Conservation (phyloP, 2,329 filamentous ascomycete species). For the Talaromyces rugulosus region DNA sequence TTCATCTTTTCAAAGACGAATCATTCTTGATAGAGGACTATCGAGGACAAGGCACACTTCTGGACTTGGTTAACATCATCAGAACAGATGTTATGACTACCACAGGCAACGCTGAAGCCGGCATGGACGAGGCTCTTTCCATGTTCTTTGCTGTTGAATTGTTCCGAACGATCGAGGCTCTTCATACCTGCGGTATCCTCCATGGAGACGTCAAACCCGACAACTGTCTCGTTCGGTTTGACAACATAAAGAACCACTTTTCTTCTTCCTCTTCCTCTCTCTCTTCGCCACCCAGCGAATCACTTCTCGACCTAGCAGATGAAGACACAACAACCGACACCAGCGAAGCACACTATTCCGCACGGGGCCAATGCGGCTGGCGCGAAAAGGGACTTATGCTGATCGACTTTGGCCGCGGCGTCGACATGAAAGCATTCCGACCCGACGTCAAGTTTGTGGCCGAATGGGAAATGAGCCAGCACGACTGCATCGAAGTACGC, state of each 20-base stretch:
- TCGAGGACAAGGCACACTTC: conserved; percentile 81
- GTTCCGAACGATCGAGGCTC: conserved; percentile 79
- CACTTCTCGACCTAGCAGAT: conserved; percentile 25
- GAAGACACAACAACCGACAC: conserved; percentile 21
- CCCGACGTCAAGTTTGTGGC: conserved; percentile 81
- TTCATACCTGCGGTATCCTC: conserved; percentile 74
- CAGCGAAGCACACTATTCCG: conserved; percentile 57
- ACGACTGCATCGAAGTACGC: conserved; percentile 93
- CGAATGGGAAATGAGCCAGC: conserved; percentile 84
- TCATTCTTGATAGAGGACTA: conserved; percentile 85
- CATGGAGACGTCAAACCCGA: conserved; percentile 95
- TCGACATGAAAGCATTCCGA: conserved; percentile 84
- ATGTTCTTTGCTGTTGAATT: conserved; percentile 97
- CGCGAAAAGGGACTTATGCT: conserved; percentile 71
- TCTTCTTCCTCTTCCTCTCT: conserved; percentile 15
- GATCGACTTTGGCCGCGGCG: conserved; percentile 91
- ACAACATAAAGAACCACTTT: conserved; percentile 36
- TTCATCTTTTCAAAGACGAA: conserved; percentile 88
- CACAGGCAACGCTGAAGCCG: conserved; percentile 47
- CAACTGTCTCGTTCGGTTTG: conserved; percentile 86
- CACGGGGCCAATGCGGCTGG: conserved; percentile 76
- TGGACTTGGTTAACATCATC: conserved; percentile 90
- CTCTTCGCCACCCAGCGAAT: conserved; percentile 22
- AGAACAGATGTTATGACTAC: conserved; percentile 59
- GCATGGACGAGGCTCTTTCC: conserved; percentile 83